Conservation (phyloP, 2,329 filamentous ascomycete genomes). For the Phyllosticta capitalensis region DNA sequence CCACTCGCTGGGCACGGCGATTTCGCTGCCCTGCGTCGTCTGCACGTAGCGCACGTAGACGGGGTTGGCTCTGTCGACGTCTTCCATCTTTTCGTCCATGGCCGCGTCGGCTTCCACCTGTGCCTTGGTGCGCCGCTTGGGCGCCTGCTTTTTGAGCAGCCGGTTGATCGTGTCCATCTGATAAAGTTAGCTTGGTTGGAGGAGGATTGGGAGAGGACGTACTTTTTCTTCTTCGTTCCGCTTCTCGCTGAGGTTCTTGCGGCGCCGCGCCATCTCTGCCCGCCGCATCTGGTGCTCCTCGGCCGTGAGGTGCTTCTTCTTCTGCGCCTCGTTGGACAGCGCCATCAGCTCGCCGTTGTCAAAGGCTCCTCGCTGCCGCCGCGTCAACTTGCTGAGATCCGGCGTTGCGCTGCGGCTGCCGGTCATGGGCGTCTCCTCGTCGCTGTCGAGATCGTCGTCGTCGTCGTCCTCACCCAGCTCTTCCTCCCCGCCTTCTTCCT, state of each 20-base stretch:
- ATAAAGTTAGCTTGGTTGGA: neutral
- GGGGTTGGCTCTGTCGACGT: slow-evolving; percentile 44
- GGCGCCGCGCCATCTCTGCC: slow-evolving; percentile 62
- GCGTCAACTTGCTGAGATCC: slow-evolving; percentile 57
- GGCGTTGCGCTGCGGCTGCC: slow-evolving; percentile 49
- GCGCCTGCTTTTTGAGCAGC: slow-evolving; percentile 74
- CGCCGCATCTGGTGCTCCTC: slow-evolving; percentile 65
- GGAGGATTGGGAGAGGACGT: slow-evolving; percentile 11
- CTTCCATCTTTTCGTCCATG: slow-evolving; percentile 38
- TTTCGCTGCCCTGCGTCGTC: slow-evolving; percentile 51
- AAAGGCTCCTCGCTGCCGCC: slow-evolving; percentile 53
- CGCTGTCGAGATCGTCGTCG: slow-evolving; percentile 36
- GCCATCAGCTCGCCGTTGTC: slow-evolving; percentile 41
- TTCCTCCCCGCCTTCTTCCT: slow-evolving; percentile 37
- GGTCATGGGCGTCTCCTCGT: slow-evolving; percentile 42
- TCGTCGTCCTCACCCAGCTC: slow-evolving; percentile 30
- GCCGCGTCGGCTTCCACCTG: slow-evolving; percentile 14
- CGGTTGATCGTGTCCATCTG: slow-evolving; percentile 90
- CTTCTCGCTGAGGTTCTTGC: slow-evolving; percentile 67
- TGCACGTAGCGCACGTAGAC: slow-evolving; percentile 63
- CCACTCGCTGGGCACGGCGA: slow-evolving; percentile 61
- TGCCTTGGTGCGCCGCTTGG: slow-evolving; percentile 48
- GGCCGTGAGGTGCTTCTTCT: slow-evolving; percentile 62
- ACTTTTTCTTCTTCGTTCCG: slow-evolving; percentile 72
- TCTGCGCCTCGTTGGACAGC: slow-evolving; percentile 58